Percentiles rank a stretch among this genome's conserved stretches.
Evolutionary conservation across 306 rosid genomes (phyloP).

Genomic region (Cajanus cajan): DNA sequence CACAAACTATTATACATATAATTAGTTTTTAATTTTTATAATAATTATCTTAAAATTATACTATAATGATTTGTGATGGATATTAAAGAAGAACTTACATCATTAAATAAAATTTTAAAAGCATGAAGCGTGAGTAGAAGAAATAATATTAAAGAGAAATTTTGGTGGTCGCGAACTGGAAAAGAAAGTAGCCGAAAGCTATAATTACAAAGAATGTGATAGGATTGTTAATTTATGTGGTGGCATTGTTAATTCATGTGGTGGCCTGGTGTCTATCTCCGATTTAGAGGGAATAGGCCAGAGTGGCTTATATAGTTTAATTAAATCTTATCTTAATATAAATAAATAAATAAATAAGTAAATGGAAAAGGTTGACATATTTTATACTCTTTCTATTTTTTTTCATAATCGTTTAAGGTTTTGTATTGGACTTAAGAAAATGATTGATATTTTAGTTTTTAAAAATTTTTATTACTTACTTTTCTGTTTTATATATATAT

Average conservation of each 20-base stretch:
- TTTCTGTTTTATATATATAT: no score
- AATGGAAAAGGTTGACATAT: constrained; percentile 32
- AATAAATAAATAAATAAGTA: background rate
- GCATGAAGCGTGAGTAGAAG: background rate
- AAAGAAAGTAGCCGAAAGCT: constrained; percentile 42
- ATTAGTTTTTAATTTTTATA: no score
- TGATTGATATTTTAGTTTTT: no score
- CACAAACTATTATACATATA: no score
- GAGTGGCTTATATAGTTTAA: background rate
- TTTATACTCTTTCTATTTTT: no score
- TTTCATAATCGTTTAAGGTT: no score
- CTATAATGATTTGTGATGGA: no score
- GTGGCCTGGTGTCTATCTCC: constrained; percentile 41
- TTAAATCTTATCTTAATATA: background rate
- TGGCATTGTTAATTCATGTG: constrained; percentile 19
- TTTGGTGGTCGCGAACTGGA: background rate
- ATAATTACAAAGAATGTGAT: background rate
- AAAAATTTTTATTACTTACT: no score
- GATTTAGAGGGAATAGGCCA: constrained; percentile 30
- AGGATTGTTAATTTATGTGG: constrained; percentile 18
- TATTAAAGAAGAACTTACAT: no score
- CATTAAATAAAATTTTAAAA: no score
- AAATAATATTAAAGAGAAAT: background rate
- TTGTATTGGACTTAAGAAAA: no score
- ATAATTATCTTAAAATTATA: no score